These are phyloP conservation scores for Plasmodium vinckei DNA, from an alignment of 169 alveolate genomes.

Conservation along the genomic window DNA sequence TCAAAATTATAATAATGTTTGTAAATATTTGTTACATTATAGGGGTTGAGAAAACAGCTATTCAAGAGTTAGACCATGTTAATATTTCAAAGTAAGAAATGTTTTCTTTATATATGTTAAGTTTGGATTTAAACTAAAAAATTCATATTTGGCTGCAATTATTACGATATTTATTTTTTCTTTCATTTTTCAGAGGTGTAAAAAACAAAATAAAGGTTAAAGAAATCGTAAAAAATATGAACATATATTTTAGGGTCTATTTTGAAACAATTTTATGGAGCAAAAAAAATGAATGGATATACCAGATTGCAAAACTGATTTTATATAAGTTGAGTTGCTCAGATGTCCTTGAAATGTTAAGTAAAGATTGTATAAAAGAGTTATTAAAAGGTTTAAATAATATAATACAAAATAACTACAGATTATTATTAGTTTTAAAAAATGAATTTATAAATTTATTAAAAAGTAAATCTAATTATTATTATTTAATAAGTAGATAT, in stretches of 20 bases:
- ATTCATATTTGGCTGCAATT: neutral
- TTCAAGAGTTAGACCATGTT: conserved; percentile 20
- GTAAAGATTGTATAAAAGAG: conserved; percentile 59
- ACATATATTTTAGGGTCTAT: conserved; percentile 40
- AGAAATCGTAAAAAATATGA: conserved; percentile 29
- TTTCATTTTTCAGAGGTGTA: neutral
- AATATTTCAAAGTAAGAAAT: neutral
- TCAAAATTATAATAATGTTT: neutral
- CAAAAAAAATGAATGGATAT: neutral
- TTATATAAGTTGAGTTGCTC: conserved; percentile 24
- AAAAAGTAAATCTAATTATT: conserved; percentile 17
- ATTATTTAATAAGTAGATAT: conserved; percentile 35
- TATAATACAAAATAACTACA: conserved; percentile 25
- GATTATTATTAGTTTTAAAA: conserved; percentile 16
- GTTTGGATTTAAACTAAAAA: neutral
- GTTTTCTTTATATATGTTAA: neutral
- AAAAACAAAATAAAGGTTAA: conserved; percentile 8
- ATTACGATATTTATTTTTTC: too few species aligned
- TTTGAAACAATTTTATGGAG: conserved; percentile 15
- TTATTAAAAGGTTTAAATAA: conserved; percentile 26
- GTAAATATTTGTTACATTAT: neutral
- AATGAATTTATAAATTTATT: conserved; percentile 31
- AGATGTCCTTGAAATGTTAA: conserved; percentile 24
- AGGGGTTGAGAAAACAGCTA: neutral
- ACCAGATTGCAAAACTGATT: conserved; percentile 33